A percentile compares a stretch with the other conserved stretches of the same genome.
phyloP scores from a whole-genome alignment of 2,329 filamentous ascomycete species.

The Xylariaceae sp. region DNA sequence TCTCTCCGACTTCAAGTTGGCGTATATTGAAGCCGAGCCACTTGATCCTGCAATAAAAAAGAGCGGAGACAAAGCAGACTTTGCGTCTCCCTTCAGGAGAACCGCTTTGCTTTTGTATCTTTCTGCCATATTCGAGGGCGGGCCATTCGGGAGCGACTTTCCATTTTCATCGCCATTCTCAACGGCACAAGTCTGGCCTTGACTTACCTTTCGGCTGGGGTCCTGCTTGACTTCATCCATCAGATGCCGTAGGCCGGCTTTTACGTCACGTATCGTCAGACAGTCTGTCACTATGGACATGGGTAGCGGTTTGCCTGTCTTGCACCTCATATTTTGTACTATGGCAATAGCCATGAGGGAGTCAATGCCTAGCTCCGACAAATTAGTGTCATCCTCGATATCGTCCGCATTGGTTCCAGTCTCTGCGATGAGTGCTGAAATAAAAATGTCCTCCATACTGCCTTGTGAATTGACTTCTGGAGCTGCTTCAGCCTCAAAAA shows the following conservation, averaged over 20 bases:
- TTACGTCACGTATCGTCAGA: constrained; percentile 21
- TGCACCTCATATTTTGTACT: constrained; percentile 20
- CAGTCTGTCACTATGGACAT: constrained; percentile 21
- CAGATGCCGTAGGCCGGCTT: constrained; percentile 12
- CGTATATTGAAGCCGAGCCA: constrained; percentile 27
- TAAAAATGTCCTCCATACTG: constrained; percentile 14
- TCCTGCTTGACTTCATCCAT: not conserved
- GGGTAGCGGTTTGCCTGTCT: constrained; percentile 20
- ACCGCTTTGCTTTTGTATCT: constrained; percentile 23
- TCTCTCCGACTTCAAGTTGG: constrained; percentile 19
- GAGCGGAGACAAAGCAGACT: constrained; percentile 21
- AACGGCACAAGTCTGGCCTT: not conserved
- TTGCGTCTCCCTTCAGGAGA: constrained; percentile 25
- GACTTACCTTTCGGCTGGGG: not conserved
- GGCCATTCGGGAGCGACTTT: not conserved
- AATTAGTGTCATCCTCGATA: constrained; percentile 18
- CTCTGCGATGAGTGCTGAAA: constrained; percentile 21
- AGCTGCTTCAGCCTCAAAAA: not conserved
- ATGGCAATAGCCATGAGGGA: constrained; percentile 29
- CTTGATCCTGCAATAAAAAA: constrained; percentile 30
- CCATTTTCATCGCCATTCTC: not conserved
- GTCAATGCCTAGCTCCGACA: constrained; percentile 27
- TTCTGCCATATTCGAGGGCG: not conserved
- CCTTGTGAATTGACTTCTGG: not conserved
- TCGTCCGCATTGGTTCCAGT: constrained; percentile 21